A percentile compares a stretch with the other conserved stretches of the same genome.
These are phyloP conservation scores for Mycena indigotica DNA, from an alignment of 768 basidiomycete species.

Conservation along the genomic window DNA sequence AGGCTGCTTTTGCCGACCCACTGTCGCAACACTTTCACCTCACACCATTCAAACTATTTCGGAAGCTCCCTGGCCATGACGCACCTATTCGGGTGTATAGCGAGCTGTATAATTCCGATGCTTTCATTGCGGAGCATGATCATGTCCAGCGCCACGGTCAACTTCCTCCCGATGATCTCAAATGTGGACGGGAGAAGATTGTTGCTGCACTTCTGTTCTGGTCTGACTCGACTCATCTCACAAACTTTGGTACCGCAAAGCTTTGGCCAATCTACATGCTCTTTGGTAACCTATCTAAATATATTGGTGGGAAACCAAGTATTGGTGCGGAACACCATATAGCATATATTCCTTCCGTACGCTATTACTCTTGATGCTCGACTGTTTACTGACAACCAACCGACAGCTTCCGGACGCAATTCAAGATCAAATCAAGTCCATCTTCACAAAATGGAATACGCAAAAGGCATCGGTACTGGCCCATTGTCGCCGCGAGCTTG, in stretches of 20 bases:
- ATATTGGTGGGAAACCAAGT: too few species aligned
- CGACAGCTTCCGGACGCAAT: conserved; percentile 3
- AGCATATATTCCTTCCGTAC: too few species aligned
- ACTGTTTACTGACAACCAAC: too few species aligned
- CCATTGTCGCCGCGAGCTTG: conserved; percentile 37
- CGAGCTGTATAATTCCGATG: conserved; percentile 38
- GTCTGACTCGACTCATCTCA: not conserved
- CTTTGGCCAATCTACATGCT: too few species aligned
- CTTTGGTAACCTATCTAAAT: too few species aligned
- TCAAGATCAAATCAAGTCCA: conserved; percentile 20
- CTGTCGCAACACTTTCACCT: conserved; percentile 25
- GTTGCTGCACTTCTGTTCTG: not conserved
- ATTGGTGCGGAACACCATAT: too few species aligned
- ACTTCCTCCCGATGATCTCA: not conserved
- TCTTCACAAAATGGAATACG: conserved; percentile 5
- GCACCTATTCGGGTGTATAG: conserved; percentile 35
- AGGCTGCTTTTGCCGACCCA: conserved; percentile 22
- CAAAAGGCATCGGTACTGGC: conserved; percentile 24
- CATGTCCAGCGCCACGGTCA: not conserved
- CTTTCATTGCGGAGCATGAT: conserved; percentile 22
- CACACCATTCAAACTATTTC: conserved; percentile 27
- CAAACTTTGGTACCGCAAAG: not conserved
- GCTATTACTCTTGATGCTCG: too few species aligned
- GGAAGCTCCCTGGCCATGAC: conserved; percentile 22
- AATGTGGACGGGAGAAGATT: not conserved